Conservation (phyloP, 495 filamentous ascomycete species). For the Corynascus novoguineensis region DNA sequence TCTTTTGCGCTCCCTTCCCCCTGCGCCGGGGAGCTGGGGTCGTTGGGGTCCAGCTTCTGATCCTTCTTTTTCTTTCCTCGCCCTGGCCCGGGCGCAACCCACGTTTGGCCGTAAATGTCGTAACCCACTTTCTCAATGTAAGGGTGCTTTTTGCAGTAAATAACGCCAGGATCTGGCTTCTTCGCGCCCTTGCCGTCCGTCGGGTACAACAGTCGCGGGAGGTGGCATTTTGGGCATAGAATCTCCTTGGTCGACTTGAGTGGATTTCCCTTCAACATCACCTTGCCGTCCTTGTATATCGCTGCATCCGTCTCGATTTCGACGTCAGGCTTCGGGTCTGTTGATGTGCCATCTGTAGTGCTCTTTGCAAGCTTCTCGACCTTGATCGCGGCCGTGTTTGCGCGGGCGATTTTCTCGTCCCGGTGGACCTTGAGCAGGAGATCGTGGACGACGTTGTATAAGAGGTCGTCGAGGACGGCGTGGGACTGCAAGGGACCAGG, state of each 20-base stretch:
- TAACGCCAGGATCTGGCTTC: constrained; percentile 54
- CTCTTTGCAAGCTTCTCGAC: constrained; percentile 62
- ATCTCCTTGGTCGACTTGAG: constrained; percentile 67
- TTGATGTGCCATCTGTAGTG: constrained; percentile 39
- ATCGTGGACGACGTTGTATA: constrained; percentile 70
- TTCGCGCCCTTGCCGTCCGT: constrained; percentile 55
- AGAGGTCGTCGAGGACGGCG: constrained; percentile 58
- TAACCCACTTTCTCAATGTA: constrained; percentile 66
- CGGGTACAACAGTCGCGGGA: constrained; percentile 59
- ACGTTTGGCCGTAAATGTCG: constrained; percentile 81
- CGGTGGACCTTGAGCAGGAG: constrained; percentile 65
- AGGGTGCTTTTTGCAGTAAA: constrained; percentile 74
- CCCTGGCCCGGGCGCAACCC: constrained; percentile 47
- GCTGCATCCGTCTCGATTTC: constrained; percentile 66
- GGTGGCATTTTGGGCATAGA: constrained; percentile 58
- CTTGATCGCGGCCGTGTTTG: constrained; percentile 64
- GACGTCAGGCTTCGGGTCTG: constrained; percentile 41
- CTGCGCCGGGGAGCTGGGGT: constrained; percentile 41
- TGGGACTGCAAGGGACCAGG: constrained; percentile 36
- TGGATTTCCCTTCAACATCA: constrained; percentile 69
- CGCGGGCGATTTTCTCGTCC: constrained; percentile 67
- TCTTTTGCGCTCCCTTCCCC: constrained; percentile 45
- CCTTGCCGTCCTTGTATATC: constrained; percentile 65
- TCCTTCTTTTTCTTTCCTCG: constrained; percentile 58
- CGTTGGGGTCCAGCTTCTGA: constrained; percentile 48